Base-by-base conservation (phyloP, 2,329 filamentous ascomycete species). In the Escovopsis weberi region DNA sequence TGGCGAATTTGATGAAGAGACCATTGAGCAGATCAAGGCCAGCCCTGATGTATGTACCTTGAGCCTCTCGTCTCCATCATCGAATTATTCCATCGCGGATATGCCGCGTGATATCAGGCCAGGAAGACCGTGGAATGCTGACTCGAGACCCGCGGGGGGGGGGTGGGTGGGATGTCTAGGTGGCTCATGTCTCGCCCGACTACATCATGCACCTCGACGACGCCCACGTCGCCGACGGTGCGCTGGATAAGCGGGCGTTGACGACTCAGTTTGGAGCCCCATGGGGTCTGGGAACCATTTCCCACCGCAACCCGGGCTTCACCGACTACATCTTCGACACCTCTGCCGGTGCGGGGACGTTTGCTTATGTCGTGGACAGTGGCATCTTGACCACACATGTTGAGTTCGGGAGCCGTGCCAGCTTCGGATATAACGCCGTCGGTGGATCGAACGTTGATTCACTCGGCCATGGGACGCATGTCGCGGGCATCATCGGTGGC, bases 341-440 rank as follows among this genome's bases (percentile, higher is more conserved):
- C 8, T 59, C 51, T 18, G 63, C 65, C 19, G 68, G 68, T 12
- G 43, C 52, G 12, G 60, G 56, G 30, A 64, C 58, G 41, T 74
- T 63, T 46, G 59, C 66, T 39, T 78, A 76, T 52, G 56, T 78
- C 41, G 57, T 77, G 43, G 74, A 78, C 53, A 74, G 68, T 0
- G 73, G 74, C 33, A 67, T 77, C 41, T 60, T 63, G 36, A 62
- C 57, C 18, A 44, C 53, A 5, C 73, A 78, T 51, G 33, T 53
- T 42, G 59, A 69, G 37, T 70, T 70, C 38, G 62, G 61, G 38
- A 62, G 62, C 9, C 63, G 67, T 9, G 67, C 66, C 30, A 53
- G 49, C 18, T 58, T 55, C 32, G 61, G 62, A 4, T 58, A 55
- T 44, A 66, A 62, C 36, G 59, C 57, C 15, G 54, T 54, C 41